Base-by-base conservation (phyloP, 2,329 filamentous ascomycete genomes). In the Venturia oleaginea region DNA sequence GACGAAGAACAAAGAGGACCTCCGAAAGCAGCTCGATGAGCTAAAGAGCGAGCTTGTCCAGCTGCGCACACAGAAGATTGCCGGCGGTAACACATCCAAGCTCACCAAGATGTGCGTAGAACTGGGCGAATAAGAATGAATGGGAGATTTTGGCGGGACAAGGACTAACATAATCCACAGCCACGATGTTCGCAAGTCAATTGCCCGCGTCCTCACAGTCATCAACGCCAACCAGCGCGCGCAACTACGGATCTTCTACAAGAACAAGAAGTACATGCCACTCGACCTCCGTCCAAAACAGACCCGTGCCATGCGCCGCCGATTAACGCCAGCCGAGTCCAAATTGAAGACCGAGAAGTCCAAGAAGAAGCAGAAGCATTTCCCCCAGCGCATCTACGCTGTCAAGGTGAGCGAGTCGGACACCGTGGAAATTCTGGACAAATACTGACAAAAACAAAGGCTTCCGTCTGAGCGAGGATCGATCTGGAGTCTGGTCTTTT, bases 211-310 rank as follows among this genome's bases (percentile, higher is more conserved):
- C 82, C 88, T 99, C 76, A 99, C 94, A 81, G 86, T 99, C 84
- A 96, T 99, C 88, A 99, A 97, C 87, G 89, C 92, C 82, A 97
- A 96, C 87, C 94, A 99, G 86, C 90, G 95, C 80, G 85, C 91
- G 72, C 92, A 97, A 84, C 91, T 99, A 76, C 92, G 92, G 75
- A 86, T 97, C 72, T 97, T 97, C 90, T 99, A 99, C 88, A 95
- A 96, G 87, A 90, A 89, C 88, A 97, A 97, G 91, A 97, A 97
- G 86, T 97, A 97, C 87, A 83, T 92, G 70, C 94, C 94, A 71
- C 91, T 99, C 79, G 95, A 99, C 81, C 92, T 99, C 84, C 91
- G 94, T 81, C 82, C 92, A 78, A 97, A 97, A 90, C 88, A 94
- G 85, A 99, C 94, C 78, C 92, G 94, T 76, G 94, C 92, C 78